Conservation (phyloP, 2,329 filamentous ascomycete genomes). For the Pseudocercospora crystallina region DNA sequence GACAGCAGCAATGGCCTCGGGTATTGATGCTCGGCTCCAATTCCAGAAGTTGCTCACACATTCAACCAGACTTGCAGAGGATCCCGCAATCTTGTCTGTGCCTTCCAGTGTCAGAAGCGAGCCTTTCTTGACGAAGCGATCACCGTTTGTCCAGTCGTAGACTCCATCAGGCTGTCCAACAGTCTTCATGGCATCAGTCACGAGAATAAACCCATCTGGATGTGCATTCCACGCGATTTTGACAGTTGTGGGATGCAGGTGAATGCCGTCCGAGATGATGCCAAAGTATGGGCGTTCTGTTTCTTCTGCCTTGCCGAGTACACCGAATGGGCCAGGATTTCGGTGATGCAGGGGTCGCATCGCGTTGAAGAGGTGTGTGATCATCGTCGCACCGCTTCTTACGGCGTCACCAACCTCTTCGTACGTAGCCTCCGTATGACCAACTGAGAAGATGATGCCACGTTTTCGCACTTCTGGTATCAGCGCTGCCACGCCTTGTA, state of each 20-base stretch:
- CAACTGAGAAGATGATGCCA: slow-evolving; percentile 70
- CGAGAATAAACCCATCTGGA: slow-evolving; percentile 79
- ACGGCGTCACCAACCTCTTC: slow-evolving; percentile 48
- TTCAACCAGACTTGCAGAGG: slow-evolving; percentile 62
- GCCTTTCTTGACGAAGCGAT: slow-evolving; percentile 68
- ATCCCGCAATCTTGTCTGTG: slow-evolving; percentile 71
- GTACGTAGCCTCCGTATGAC: slow-evolving; percentile 53
- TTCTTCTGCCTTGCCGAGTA: slow-evolving; percentile 62
- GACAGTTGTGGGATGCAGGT: slow-evolving; percentile 82
- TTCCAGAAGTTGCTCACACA: slow-evolving; percentile 79
- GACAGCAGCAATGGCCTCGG: slow-evolving; percentile 69
- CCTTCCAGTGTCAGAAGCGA: slow-evolving; percentile 72
- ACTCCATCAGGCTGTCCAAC: slow-evolving; percentile 79
- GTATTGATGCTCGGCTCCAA: slow-evolving; percentile 68
- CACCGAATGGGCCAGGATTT: slow-evolving; percentile 85
- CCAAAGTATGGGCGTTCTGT: slow-evolving; percentile 73
- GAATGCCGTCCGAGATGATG: slow-evolving; percentile 86
- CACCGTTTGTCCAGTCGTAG: slow-evolving; percentile 81
- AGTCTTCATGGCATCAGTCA: slow-evolving; percentile 89
- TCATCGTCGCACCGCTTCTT: slow-evolving; percentile 49
- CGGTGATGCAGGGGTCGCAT: slow-evolving; percentile 63
- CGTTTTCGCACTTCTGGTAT: slow-evolving; percentile 66
- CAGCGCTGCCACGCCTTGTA: slow-evolving; percentile 59
- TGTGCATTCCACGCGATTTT: slow-evolving; percentile 88
- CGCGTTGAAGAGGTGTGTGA: slow-evolving; percentile 58